phyloP scores from a whole-genome alignment of 306 rosid genomes.

The Gleditsia sinensis region DNA sequence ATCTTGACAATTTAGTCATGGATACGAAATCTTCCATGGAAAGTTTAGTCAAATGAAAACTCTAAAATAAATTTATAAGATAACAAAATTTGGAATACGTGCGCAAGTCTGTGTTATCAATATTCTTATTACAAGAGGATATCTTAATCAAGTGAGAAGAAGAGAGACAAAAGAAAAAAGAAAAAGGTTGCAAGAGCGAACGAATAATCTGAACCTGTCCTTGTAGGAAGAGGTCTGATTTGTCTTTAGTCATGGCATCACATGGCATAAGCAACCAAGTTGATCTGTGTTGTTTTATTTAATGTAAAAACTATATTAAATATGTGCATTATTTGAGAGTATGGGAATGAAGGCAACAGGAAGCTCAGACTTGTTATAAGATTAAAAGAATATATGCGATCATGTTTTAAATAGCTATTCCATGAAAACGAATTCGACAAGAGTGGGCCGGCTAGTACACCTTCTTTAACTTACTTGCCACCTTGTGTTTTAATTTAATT shows the following conservation, averaged over 20 bases:
- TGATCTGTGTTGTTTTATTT: conserved; percentile 1
- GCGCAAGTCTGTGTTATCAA: background rate
- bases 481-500: conserved; percentile 35
- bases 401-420: conserved; percentile 45
- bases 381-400: conserved; percentile 34
- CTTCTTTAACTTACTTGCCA: conserved; percentile 72
- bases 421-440: conserved; percentile 70
- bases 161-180: background rate
- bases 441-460: conserved; percentile 90
- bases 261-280: background rate
- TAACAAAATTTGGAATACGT: background rate
- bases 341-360: conserved; percentile 40
- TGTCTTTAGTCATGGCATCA: conserved; percentile 1
- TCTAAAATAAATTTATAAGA: background rate
- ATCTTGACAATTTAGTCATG: background rate
- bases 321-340: conserved; percentile 37
- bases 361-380: conserved; percentile 36
- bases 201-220: background rate
- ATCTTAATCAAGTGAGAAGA: background rate
- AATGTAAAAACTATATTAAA: conserved; percentile 1
- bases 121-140: background rate
- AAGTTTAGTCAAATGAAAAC: conserved; percentile 7
- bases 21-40: background rate
- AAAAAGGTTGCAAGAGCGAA: background rate
- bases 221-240: conserved; percentile 13